Evolutionary conservation across 305 asterid genomes (phyloP), one percentile per base, ranked within the genome.

Genomic region (Solanum aculeatissimum): DNA sequence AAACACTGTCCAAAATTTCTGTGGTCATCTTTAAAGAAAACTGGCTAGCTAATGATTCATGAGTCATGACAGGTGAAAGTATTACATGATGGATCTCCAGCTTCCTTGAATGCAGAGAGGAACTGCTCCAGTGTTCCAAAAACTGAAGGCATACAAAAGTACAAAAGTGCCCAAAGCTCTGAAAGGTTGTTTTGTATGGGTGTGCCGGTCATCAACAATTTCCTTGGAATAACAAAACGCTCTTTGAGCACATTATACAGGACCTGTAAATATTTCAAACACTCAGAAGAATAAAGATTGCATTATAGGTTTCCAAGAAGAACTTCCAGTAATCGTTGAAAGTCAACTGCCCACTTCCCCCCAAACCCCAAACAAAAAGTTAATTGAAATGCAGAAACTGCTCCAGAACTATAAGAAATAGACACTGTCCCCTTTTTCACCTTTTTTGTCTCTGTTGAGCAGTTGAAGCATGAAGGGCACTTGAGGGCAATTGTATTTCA

Each of bases 151-250:
- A 95, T 88, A 83, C 98, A 93, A 87, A 97, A 95, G 87, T 92
- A 95, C 95, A 91, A 90, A 92, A 97, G 88, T 55, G 98, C 97
- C 99, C 98, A 97, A 84, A 95, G 97, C 89, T 95, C 99, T 55
- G 95, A 84, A 45, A 97, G 93, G 89, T 92, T 97, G 92, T 97
- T 97, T 89, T 97, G 99, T 85, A 97, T 91, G 66, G 99, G 99
- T 32, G 99, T 97, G 88, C 99, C 99, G 19, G 98, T 95, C 95
- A 97, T 92, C 90, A 97, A 91, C 92, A 97, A 88, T 84, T 92
- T 94, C 84, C 99, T 90, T 82, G 99, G 98, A 90, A 95, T 91
- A 89, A 93, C 83, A 89, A 91, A 97, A 82, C 85, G 91, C 86
- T 92, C 96, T 83, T 88, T 88, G 84, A 97, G 91, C 55, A 92